These are phyloP conservation scores for Coniochaeta ligniaria DNA, from an alignment of 2,329 filamentous ascomycete genomes.

Conservation along the genomic window DNA sequence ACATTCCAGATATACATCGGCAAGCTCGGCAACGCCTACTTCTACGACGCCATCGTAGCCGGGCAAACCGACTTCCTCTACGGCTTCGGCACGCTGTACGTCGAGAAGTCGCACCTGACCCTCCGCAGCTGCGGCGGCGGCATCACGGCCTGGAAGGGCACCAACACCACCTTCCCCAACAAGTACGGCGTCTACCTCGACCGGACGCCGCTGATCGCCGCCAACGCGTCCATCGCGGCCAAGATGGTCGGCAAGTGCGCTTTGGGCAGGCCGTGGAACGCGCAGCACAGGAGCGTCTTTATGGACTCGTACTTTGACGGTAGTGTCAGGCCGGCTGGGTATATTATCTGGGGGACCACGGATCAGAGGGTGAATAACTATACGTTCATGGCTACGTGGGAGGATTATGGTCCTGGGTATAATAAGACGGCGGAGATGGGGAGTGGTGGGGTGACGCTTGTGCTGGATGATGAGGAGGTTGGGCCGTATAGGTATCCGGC, in stretches of 20 bases:
- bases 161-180: slow-evolving; percentile 58
- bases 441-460: slow-evolving; percentile 29
- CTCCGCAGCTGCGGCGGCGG: slow-evolving; percentile 58
- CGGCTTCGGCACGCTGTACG: slow-evolving; percentile 58
- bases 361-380: slow-evolving; percentile 32
- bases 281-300: slow-evolving; percentile 49
- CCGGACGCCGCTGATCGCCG: slow-evolving; percentile 43
- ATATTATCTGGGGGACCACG: slow-evolving; percentile 3
- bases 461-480: slow-evolving; percentile 30
- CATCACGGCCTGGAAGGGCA: slow-evolving; percentile 61
- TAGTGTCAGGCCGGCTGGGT: background rate
- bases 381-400: slow-evolving; percentile 51
- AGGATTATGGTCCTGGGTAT: slow-evolving; percentile 44
- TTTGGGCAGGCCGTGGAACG: slow-evolving; percentile 58
- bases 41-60: slow-evolving; percentile 52
- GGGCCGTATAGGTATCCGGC: slow-evolving; percentile 17
- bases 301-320: slow-evolving; percentile 37
- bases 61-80: slow-evolving; percentile 65
- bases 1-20: slow-evolving; percentile 46
- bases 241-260: slow-evolving; percentile 37
- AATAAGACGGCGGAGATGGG: slow-evolving; percentile 36
- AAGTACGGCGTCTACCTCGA: slow-evolving; percentile 59
- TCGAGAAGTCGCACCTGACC: slow-evolving; percentile 44
- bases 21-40: slow-evolving; percentile 60
- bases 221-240: slow-evolving; percentile 38